phyloP scores from a whole-genome alignment of 148 eudicot genomes.

The Rhododendron vialii region DNA sequence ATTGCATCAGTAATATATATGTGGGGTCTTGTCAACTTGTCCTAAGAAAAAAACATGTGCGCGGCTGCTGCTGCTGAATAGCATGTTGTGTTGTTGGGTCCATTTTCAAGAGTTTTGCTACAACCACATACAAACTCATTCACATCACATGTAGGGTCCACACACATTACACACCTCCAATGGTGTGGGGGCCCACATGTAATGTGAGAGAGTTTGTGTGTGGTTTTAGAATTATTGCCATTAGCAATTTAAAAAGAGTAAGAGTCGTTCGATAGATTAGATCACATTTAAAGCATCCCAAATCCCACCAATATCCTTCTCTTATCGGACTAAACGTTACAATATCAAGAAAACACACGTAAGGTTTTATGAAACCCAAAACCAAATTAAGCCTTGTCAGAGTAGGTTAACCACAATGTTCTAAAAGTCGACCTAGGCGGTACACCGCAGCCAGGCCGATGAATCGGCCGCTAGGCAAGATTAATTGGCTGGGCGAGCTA shows the following conservation, averaged over 20 bases:
- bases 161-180: too few species aligned
- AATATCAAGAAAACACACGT: neutral
- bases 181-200: too few species aligned
- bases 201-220: too few species aligned
- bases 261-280: neutral
- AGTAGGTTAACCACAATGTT: neutral
- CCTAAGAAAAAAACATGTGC: neutral
- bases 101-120: neutral
- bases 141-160: too few species aligned
- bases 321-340: neutral
- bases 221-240: too few species aligned
- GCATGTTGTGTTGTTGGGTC: neutral
- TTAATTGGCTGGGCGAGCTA: too few species aligned
- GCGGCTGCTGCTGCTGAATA: neutral
- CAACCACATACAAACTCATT: too few species aligned
- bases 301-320: neutral
- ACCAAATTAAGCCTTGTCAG: neutral
- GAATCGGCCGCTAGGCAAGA: too few species aligned
- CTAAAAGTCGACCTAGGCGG: too few species aligned
- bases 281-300: neutral
- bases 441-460: too few species aligned
- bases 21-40: neutral
- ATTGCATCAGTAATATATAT: neutral
- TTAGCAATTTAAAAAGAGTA: too few species aligned
- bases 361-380: neutral